A percentile compares a stretch with the other conserved stretches of the same genome.
Conservation (phyloP, 2,329 filamentous ascomycete genomes). For the Aspergillus novofumigatus region DNA sequence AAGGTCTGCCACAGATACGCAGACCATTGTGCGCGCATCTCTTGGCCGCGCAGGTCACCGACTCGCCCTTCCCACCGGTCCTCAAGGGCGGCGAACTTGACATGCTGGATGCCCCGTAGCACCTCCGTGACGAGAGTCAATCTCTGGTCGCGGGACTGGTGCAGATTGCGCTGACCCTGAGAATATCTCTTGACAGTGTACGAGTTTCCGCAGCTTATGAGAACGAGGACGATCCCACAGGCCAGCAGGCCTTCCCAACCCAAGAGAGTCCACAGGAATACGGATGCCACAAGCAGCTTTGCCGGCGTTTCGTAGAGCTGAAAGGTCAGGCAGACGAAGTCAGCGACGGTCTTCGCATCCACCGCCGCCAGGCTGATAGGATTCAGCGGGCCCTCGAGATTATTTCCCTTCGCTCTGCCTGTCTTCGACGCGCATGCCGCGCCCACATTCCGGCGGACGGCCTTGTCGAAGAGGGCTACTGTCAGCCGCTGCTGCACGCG, state of each 20-base stretch:
- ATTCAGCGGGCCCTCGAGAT: too few species aligned
- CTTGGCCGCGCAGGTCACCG: conserved; percentile 58
- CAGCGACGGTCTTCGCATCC: too few species aligned
- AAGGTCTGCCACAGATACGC: conserved; percentile 62
- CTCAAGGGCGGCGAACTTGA: conserved; percentile 78
- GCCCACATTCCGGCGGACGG: conserved; percentile 22
- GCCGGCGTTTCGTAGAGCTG: too few species aligned
- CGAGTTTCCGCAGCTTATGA: too few species aligned
- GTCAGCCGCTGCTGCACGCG: conserved; percentile 65
- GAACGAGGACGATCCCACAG: too few species aligned
- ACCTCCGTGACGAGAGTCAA: conserved; percentile 72
- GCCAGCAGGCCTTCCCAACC: too few species aligned
- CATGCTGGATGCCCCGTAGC: conserved; percentile 73
- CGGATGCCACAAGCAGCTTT: too few species aligned
- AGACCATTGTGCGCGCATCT: conserved; percentile 63
- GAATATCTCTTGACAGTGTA: conserved; percentile 57
- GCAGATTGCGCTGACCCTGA: conserved; percentile 62
- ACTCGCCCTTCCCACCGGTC: conserved; percentile 71
- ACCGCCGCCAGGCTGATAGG: too few species aligned
- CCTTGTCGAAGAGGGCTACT: conserved; percentile 68
- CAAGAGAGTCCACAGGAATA: too few species aligned
- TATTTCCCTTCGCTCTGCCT: too few species aligned
- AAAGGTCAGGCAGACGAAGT: too few species aligned
- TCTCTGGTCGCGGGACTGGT: conserved; percentile 73
- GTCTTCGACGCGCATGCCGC: too few species aligned